phyloP scores from a whole-genome alignment of 106 monocot species.

The Ottelia alismoides region DNA sequence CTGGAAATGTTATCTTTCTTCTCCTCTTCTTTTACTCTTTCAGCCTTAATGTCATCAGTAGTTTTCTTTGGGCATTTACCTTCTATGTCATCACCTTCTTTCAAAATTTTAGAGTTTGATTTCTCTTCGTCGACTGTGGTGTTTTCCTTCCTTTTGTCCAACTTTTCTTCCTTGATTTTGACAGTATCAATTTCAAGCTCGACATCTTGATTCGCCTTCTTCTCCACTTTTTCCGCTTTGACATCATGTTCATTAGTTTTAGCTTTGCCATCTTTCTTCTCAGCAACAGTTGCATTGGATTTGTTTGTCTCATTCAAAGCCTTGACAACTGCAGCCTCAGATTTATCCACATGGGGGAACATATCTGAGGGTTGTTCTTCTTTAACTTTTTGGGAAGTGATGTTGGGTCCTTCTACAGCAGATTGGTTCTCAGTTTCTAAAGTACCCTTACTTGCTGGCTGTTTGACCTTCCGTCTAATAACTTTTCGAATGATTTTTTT shows the following conservation, averaged over 20 bases:
- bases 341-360: too few species aligned
- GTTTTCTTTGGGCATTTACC: neutral
- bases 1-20: neutral
- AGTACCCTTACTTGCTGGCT: neutral
- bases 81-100: too few species aligned
- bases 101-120: too few species aligned
- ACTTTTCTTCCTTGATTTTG: constrained; percentile 23
- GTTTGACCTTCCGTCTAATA: constrained; percentile 49
- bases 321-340: constrained; percentile 13
- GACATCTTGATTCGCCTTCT: constrained; percentile 1
- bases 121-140: too few species aligned
- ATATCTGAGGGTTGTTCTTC: neutral
- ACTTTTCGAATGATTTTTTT: constrained; percentile 86
- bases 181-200: constrained; percentile 2
- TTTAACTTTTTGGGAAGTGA: neutral
- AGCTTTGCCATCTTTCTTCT: too few species aligned
- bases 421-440: neutral
- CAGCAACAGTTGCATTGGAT: too few species aligned
- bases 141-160: neutral
- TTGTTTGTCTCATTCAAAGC: constrained; percentile 36
- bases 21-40: constrained; percentile 7
- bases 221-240: constrained; percentile 40
- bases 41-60: constrained; percentile 1
- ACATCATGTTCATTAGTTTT: constrained; percentile 72
- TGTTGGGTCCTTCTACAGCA: neutral